These are phyloP conservation scores for Xylariaceae sp. DNA, from an alignment of 2,329 filamentous ascomycete genomes.

Conservation along the genomic window DNA sequence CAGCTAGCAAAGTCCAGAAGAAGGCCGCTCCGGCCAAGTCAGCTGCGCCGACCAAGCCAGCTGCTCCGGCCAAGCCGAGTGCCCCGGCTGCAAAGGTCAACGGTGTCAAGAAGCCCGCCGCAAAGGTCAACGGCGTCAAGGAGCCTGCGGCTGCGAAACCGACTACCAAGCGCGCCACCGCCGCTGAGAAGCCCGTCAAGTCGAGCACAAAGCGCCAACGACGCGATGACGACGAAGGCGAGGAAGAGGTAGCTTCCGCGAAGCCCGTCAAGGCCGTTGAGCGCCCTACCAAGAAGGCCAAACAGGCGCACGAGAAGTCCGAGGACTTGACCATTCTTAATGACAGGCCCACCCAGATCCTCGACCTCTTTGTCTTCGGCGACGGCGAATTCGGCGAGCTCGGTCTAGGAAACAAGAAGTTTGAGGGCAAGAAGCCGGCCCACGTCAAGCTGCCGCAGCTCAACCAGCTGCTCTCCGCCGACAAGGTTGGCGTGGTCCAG, in stretches of 20 bases:
- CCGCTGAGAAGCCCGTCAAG: background rate
- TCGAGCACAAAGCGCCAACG: background rate
- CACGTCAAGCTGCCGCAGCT: conserved; percentile 63
- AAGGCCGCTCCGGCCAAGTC: background rate
- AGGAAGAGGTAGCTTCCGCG: too few relatives aligned
- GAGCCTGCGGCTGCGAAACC: background rate
- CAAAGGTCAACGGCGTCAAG: background rate
- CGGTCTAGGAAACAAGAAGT: conserved; percentile 53
- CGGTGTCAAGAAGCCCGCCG: background rate
- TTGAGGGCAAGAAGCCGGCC: conserved; percentile 39
- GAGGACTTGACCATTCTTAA: background rate
- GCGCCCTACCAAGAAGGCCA: background rate
- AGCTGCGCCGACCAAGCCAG: background rate
- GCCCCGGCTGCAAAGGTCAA: background rate
- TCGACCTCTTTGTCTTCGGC: conserved; percentile 47
- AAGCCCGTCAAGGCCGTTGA: background rate
- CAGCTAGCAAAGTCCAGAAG: too few relatives aligned
- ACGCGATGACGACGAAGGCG: background rate
- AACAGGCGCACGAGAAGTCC: background rate
- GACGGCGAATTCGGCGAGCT: conserved; percentile 54
- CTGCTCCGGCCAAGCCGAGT: background rate
- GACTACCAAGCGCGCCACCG: background rate
- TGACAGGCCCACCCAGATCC: background rate
- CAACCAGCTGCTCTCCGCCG: conserved; percentile 50
- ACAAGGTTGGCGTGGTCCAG: conserved; percentile 53